Conservation (phyloP, 1,284 basidiomycete species). For the Apiotrichum siamense region DNA sequence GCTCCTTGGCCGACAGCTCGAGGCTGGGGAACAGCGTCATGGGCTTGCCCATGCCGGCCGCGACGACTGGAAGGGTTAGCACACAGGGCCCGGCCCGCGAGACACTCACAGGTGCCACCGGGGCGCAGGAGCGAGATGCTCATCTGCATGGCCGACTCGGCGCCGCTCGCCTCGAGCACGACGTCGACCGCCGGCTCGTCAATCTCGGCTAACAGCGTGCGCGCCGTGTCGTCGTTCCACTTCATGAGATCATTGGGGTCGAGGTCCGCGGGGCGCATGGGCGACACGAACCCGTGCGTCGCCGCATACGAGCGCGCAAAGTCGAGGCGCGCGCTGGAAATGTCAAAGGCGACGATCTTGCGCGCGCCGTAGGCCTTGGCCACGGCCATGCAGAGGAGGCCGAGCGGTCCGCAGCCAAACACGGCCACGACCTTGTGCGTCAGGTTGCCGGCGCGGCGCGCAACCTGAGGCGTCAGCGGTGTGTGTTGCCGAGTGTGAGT, state of each 20-base stretch:
- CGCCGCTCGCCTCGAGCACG: constrained; percentile 56
- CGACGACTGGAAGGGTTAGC: constrained; percentile 15
- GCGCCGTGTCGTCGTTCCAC: constrained; percentile 40
- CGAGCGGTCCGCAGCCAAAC: constrained; percentile 85
- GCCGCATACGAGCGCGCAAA: constrained; percentile 81
- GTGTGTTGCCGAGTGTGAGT: no score
- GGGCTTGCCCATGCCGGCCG: constrained; percentile 24
- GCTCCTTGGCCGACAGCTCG: constrained; percentile 55
- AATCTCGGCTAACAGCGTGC: constrained; percentile 41
- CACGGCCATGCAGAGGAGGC: constrained; percentile 82
- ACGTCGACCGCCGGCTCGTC: constrained; percentile 52
- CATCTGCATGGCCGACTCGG: constrained; percentile 57
- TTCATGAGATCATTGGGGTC: constrained; percentile 60
- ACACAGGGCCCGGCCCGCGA: neutral
- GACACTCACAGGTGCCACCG: constrained; percentile 47
- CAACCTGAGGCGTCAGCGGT: no score
- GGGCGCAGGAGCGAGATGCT: constrained; percentile 55
- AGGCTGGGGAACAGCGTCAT: constrained; percentile 24
- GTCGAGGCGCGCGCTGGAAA: constrained; percentile 56
- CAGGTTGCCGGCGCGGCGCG: constrained; percentile 16
- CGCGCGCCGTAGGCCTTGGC: constrained; percentile 77
- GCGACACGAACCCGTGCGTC: neutral
- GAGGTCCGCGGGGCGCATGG: constrained; percentile 52
- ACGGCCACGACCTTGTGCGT: constrained; percentile 62
- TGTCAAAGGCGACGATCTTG: constrained; percentile 66